phyloP scores from a whole-genome alignment of 2,329 filamentous ascomycete species.

The Aspergillus melleus region DNA sequence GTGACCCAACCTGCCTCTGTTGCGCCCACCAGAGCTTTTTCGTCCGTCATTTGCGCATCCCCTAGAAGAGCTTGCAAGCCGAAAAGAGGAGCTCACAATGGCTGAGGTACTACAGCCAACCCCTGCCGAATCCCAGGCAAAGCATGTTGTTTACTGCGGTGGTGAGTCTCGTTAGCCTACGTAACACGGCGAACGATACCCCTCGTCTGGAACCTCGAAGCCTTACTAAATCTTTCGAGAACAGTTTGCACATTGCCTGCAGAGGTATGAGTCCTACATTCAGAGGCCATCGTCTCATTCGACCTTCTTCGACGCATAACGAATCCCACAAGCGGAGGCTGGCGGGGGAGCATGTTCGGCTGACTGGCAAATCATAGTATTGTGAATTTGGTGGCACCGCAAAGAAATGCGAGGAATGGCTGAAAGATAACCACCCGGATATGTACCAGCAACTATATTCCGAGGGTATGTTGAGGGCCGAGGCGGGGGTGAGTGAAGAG shows the following conservation, averaged over 20 bases:
- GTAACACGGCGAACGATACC: background rate
- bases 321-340: background rate
- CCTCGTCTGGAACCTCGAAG: background rate
- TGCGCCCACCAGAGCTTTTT: background rate
- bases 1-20: background rate
- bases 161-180: slow-evolving; percentile 42
- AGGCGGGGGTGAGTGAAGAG: background rate
- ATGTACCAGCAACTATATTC: slow-evolving; percentile 84
- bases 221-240: slow-evolving; percentile 2
- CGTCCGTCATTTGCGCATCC: background rate
- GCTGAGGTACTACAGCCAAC: slow-evolving; percentile 35
- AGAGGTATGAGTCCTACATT: slow-evolving; percentile 55
- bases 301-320: background rate
- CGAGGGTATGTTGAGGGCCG: slow-evolving; percentile 58
- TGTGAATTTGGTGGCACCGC: slow-evolving; percentile 97
- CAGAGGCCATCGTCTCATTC: background rate
- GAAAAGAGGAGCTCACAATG: slow-evolving; percentile 21
- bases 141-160: slow-evolving; percentile 62
- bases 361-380: slow-evolving; percentile 62
- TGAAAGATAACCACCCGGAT: slow-evolving; percentile 69
- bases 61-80: background rate
- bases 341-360: background rate
- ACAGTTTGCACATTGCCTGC: slow-evolving; percentile 65
- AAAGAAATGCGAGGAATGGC: slow-evolving; percentile 97
- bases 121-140: slow-evolving; percentile 49